Conservation (phyloP, 108 stramenopile genomes). For the Fistulifera pelliculosa region DNA sequence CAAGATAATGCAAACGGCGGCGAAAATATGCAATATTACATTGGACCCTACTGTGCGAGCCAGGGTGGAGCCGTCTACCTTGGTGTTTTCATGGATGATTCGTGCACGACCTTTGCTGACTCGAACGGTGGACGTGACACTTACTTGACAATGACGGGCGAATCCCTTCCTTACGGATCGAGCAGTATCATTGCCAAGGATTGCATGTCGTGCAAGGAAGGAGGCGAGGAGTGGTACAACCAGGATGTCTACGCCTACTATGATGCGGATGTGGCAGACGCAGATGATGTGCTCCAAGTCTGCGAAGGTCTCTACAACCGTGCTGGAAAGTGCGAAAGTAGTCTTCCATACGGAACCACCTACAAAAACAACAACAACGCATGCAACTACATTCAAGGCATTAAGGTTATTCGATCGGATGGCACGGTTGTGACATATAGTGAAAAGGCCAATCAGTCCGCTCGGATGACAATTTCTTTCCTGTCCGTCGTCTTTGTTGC, state of each 20-base stretch:
- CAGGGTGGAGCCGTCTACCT: conserved; percentile 74
- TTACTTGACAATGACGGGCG: conserved; percentile 17
- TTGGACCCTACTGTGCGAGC: conserved; percentile 82
- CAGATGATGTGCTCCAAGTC: conserved; percentile 46
- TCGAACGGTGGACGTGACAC: conserved; percentile 21
- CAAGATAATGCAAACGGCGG: background rate
- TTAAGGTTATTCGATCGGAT: conserved; percentile 69
- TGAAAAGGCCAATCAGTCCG: conserved; percentile 47
- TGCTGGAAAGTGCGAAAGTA: conserved; percentile 74
- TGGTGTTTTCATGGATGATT: conserved; percentile 74
- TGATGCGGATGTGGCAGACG: conserved; percentile 30
- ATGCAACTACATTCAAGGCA: conserved; percentile 78
- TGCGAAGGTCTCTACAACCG: conserved; percentile 54
- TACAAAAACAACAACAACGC: conserved; percentile 55
- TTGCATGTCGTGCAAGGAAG: conserved; percentile 40
- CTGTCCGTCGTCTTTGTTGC: conserved; percentile 72
- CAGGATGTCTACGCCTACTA: conserved; percentile 3
- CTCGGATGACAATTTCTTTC: conserved; percentile 68
- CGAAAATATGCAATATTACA: conserved; percentile 39
- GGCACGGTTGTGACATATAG: conserved; percentile 37
- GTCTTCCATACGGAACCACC: conserved; percentile 29
- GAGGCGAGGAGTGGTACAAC: conserved; percentile 22
- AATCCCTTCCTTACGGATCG: conserved; percentile 45
- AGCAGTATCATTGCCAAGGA: conserved; percentile 39
- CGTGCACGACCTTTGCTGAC: conserved; percentile 54